Conservation (phyloP, 2,329 filamentous ascomycete species). For the Paecilomyces formosus region DNA sequence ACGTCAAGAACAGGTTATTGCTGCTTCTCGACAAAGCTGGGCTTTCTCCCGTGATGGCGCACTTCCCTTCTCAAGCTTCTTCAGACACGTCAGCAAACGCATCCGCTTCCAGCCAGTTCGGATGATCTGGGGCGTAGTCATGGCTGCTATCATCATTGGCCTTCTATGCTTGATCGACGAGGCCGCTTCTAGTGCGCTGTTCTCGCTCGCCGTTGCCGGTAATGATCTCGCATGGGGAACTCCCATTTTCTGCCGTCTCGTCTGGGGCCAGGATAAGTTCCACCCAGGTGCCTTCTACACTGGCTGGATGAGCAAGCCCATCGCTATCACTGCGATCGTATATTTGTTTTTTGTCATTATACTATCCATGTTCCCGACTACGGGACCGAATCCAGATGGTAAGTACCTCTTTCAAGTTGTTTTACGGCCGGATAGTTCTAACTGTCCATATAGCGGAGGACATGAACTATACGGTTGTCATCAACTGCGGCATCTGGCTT, state of each 20-base stretch:
- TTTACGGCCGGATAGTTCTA: neutral
- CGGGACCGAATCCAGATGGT: slow-evolving; percentile 46
- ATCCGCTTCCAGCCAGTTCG: slow-evolving; percentile 53
- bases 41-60: slow-evolving; percentile 57
- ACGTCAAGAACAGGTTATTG: slow-evolving; percentile 37
- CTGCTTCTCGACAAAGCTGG: slow-evolving; percentile 55
- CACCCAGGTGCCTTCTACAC: slow-evolving; percentile 54
- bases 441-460: slow-evolving; percentile 24
- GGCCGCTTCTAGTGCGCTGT: slow-evolving; percentile 52
- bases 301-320: slow-evolving; percentile 43
- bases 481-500: slow-evolving; percentile 53
- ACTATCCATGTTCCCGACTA: slow-evolving; percentile 52
- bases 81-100: slow-evolving; percentile 47
- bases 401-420: slow-evolving; percentile 11
- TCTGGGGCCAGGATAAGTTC: slow-evolving; percentile 54
- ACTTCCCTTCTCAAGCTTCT: slow-evolving; percentile 52
- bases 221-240: slow-evolving; percentile 56
- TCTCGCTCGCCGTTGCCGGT: slow-evolving; percentile 52
- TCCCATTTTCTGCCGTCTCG: slow-evolving; percentile 51
- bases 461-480: slow-evolving; percentile 60
- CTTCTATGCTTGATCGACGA: slow-evolving; percentile 52
- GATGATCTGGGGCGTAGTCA: slow-evolving; percentile 48
- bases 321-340: slow-evolving; percentile 47
- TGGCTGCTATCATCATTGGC: slow-evolving; percentile 47
- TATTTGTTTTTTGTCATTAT: slow-evolving; percentile 51